phyloP scores from a whole-genome alignment of 306 rosid genomes.

The Gastrolobium bilobum region DNA sequence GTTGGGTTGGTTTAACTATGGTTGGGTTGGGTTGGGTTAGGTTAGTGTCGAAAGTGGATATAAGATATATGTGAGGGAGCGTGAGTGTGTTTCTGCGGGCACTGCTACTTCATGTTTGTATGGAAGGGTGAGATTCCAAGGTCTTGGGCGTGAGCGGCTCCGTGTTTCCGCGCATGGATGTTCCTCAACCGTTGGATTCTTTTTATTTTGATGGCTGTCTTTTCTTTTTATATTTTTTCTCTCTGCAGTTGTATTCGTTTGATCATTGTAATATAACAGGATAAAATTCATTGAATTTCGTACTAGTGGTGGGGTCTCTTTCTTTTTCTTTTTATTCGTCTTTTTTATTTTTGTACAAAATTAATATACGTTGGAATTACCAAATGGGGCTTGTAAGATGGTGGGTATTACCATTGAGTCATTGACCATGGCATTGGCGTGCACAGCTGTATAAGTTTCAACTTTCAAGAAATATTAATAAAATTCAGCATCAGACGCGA shows the following conservation, averaged over 20 bases:
- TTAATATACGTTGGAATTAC: neutral
- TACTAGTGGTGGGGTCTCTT: too few relatives aligned
- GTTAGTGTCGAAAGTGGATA: slow-evolving; percentile 43
- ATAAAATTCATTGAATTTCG: too few relatives aligned
- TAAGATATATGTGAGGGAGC: slow-evolving; percentile 26
- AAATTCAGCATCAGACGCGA: neutral
- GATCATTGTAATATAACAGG: too few relatives aligned
- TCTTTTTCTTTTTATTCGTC: too few relatives aligned
- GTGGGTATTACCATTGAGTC: too few relatives aligned
- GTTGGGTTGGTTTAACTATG: slow-evolving; percentile 56
- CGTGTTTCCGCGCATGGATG: slow-evolving; percentile 98
- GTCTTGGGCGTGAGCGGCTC: slow-evolving; percentile 94
- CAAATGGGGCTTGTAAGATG: neutral
- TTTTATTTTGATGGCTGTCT: neutral
- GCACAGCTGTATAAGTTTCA: neutral
- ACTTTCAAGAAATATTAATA: neutral
- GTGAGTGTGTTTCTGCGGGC: slow-evolving; percentile 42
- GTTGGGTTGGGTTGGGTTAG: slow-evolving; percentile 48
- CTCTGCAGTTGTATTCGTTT: too few relatives aligned
- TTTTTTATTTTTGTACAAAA: too few relatives aligned
- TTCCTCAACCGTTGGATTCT: slow-evolving; percentile 86
- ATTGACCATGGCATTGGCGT: neutral
- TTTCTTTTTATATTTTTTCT: too few relatives aligned
- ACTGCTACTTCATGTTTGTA: slow-evolving; percentile 42
- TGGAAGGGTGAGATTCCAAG: slow-evolving; percentile 78